Base-by-base conservation (phyloP, 305 asterid genomes). In the Fraxinus nigra region DNA sequence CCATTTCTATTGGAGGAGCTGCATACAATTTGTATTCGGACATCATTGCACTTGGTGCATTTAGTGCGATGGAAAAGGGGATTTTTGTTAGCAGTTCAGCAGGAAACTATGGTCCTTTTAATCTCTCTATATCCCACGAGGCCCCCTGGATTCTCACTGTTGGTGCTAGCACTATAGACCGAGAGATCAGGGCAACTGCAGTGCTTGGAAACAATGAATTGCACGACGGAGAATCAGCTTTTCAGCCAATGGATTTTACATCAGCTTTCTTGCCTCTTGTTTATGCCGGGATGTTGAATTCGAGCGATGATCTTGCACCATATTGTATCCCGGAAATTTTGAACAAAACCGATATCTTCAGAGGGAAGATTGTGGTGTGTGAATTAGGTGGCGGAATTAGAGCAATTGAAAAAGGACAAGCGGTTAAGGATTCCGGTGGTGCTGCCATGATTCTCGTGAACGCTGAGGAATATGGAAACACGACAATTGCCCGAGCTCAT, bases 371-470 rank as follows among this genome's bases (percentile, higher is more conserved):
- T 0, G 92, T 89, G 0, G 1, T 88, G n/a, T 89, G 94, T 74
- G 59, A 74, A 7, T 76, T 33, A 0, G 91, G 87, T 0, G 10
- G 1, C 0, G 35, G 43, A n/a, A 8, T 37, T 4, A 24, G 33
- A 0, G 14, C 72, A 18, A 30, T 76, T 13, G 78, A 26, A 1
- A 87, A 89, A 76, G 92, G 92, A 0, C 74, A 28, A 5, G n/a
- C 81, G 0, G 91, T 92, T 32, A 88, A 84, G 20, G 84, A 83
- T 26, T 91, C 90, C 0, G 92, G 93, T n/a, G 94, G 89, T 0
- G 85, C 75, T 4, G 93, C 88, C 82, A 87, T 92, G 97, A 85
- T 92, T 38, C 84, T 89, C 37, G 48, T 83, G 81, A 90, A 88
- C 61, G 26, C 26, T 5, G 20, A 74, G 56, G 0, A 0, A 0